phyloP scores from a whole-genome alignment of 768 basidiomycete species.

The Strobilomyces confusus region DNA sequence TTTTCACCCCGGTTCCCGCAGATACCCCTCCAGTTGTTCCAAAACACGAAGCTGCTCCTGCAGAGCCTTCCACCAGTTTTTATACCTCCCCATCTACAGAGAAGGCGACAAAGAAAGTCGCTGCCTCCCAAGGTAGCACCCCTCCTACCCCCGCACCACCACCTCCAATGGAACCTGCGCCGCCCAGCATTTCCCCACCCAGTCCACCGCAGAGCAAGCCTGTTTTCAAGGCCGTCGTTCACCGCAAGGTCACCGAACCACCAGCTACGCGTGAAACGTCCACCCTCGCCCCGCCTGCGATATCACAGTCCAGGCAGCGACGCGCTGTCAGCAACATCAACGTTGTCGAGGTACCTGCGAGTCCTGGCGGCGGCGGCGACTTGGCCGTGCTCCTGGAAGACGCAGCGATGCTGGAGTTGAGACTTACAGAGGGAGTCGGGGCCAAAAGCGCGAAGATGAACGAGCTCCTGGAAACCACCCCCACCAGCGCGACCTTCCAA shows the following conservation, averaged over 20 bases:
- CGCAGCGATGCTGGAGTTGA: constrained; percentile 54
- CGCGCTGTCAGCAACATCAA: constrained; percentile 19
- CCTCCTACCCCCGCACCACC: constrained; percentile 2
- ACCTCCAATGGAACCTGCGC: constrained; percentile 1
- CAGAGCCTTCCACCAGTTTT: neutral
- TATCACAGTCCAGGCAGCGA: constrained; percentile 31
- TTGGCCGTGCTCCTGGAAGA: constrained; percentile 52
- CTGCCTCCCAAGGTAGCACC: neutral
- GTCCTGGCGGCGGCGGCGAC: constrained; percentile 47
- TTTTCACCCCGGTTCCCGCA: neutral
- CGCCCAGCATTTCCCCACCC: constrained; percentile 10
- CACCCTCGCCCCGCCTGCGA: constrained; percentile 17
- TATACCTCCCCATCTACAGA: neutral
- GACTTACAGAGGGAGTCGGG: constrained; percentile 44
- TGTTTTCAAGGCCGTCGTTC: constrained; percentile 56
- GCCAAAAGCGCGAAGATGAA: constrained; percentile 4
- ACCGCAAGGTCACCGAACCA: constrained; percentile 46
- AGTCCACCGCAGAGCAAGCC: constrained; percentile 11
- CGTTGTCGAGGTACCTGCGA: constrained; percentile 36
- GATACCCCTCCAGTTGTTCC: neutral
- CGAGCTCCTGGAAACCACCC: constrained; percentile 16
- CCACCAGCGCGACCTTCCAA: constrained; percentile 25
- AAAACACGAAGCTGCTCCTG: neutral
- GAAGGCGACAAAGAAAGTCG: neutral
- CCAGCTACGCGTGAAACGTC: constrained; percentile 14